phyloP scores from a whole-genome alignment of 176 grass and related monocot species.

The Coix lacrymajobi region DNA sequence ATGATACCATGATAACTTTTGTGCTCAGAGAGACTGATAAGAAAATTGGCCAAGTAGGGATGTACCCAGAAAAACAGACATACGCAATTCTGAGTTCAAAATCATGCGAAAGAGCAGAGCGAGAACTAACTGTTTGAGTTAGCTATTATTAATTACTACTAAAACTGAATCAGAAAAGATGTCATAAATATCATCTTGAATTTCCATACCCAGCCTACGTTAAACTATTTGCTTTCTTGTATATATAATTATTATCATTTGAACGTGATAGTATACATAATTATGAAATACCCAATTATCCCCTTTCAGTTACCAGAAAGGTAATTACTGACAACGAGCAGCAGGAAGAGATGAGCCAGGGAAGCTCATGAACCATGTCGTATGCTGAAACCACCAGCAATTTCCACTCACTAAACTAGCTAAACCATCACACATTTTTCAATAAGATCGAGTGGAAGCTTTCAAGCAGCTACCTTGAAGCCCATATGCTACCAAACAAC shows the following conservation, averaged over 20 bases:
- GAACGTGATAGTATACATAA: not conserved
- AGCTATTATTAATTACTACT: not conserved
- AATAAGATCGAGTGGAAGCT: constrained; percentile 69
- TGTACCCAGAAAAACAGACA: not conserved
- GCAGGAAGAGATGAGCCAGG: constrained; percentile 10
- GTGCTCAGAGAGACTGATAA: not conserved
- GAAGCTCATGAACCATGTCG: constrained; percentile 8
- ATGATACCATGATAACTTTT: not conserved
- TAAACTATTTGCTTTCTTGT: not conserved
- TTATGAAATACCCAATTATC: not conserved
- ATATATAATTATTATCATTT: not conserved
- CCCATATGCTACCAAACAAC: constrained; percentile 78
- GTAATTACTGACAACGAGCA: not conserved
- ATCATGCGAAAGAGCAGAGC: not conserved
- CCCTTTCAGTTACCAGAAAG: constrained; percentile 12
- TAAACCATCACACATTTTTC: constrained; percentile 37
- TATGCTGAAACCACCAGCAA: constrained; percentile 24
- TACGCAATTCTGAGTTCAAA: not conserved
- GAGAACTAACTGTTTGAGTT: not conserved
- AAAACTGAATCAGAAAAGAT: not conserved
- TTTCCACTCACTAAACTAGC: constrained; percentile 33
- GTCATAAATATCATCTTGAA: not conserved
- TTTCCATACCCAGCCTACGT: not conserved
- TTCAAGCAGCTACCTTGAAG: constrained; percentile 94
- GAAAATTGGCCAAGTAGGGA: not conserved